phyloP scores from a whole-genome alignment of 352 stramenopile species.

The Globisporangium viniferum region DNA sequence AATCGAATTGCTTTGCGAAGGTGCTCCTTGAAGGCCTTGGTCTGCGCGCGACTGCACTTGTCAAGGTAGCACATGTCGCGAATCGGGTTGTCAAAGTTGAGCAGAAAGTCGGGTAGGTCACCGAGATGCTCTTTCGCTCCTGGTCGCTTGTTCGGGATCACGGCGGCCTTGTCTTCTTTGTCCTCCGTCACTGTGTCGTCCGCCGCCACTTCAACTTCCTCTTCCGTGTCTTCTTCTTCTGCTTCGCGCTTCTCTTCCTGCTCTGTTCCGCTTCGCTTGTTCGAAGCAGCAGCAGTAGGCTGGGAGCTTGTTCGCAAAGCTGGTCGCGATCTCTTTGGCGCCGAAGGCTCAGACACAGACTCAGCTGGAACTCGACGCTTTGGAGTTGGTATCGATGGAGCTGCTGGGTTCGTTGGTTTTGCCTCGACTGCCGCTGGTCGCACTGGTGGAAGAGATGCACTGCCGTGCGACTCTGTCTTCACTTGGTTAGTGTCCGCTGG shows the following conservation, averaged over 20 bases:
- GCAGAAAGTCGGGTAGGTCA: conserved; percentile 14
- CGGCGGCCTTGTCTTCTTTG: background rate
- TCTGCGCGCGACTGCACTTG: conserved; percentile 39
- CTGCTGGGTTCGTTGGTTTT: background rate
- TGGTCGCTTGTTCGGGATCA: background rate
- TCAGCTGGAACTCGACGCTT: conserved; percentile 14
- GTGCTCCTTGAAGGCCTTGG: conserved; percentile 63
- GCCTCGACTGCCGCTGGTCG: background rate
- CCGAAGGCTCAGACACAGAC: background rate
- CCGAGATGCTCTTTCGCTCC: background rate
- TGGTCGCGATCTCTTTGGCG: conserved; percentile 4
- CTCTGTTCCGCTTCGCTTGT: background rate
- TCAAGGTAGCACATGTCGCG: conserved; percentile 61
- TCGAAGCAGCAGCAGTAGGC: conserved; percentile 7
- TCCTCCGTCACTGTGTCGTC: conserved; percentile 8
- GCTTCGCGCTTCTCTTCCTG: conserved; percentile 15
- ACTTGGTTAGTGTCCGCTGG: background rate
- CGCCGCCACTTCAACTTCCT: conserved; percentile 11
- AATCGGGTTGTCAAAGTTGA: conserved; percentile 60
- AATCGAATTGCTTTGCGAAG: conserved; percentile 60
- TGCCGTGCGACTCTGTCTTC: background rate
- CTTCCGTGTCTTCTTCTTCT: conserved; percentile 19
- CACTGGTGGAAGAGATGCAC: background rate
- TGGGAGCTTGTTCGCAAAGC: background rate
- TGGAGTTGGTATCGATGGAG: background rate